Percentiles rank a stretch among this genome's conserved stretches.
These are phyloP conservation scores for Magnolia officinalis DNA, from an alignment of 164 flowering plant genomes.

Conservation along the genomic window DNA sequence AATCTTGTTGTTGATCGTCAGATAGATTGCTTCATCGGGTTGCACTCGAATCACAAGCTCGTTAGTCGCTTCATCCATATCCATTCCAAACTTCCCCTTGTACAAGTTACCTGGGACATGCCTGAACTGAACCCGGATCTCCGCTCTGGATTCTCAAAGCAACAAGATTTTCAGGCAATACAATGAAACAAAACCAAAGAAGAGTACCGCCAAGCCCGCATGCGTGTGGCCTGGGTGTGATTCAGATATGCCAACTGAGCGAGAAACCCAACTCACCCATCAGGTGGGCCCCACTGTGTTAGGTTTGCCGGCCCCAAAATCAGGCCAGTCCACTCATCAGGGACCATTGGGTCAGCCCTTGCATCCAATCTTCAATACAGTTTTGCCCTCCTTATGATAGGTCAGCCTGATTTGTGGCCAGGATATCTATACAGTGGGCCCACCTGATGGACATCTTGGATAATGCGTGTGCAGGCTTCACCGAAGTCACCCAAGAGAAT, in stretches of 20 bases:
- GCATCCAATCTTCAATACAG: background rate
- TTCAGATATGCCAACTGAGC: background rate
- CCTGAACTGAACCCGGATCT: slow-evolving; percentile 84
- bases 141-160: slow-evolving; percentile 51
- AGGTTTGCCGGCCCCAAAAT: too few relatives aligned
- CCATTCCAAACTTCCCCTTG: slow-evolving; percentile 56
- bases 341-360: background rate
- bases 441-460: background rate
- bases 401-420: too few relatives aligned
- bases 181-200: background rate
- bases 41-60: slow-evolving; percentile 82
- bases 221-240: too few relatives aligned
- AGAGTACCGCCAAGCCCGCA: background rate
- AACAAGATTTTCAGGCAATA: background rate
- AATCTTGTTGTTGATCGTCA: slow-evolving; percentile 80
- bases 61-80: slow-evolving; percentile 68
- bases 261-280: background rate
- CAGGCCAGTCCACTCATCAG: background rate
- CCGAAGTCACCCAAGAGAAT: background rate
- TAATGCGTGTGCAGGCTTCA: background rate
- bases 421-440: background rate
- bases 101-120: slow-evolving; percentile 88
- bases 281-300: background rate
- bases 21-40: slow-evolving; percentile 81
- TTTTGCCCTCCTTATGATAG: background rate